These are phyloP conservation scores for Cucumis hystrix DNA, from an alignment of 306 rosid species.

Conservation along the genomic window DNA sequence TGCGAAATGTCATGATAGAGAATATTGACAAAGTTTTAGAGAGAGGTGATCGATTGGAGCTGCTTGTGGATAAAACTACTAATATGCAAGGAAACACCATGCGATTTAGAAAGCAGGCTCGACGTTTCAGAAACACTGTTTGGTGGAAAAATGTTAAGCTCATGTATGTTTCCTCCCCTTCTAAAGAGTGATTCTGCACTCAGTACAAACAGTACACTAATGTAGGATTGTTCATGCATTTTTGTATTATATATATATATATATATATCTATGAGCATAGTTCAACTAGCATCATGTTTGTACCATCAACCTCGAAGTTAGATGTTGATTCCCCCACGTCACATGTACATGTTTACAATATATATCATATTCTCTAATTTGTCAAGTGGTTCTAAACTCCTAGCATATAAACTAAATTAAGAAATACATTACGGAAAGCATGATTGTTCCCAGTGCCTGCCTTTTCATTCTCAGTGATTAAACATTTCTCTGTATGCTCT, in stretches of 20 bases:
- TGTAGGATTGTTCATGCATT: not conserved
- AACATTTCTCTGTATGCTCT: not conserved
- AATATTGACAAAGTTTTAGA: conserved; percentile 94
- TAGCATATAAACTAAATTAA: not conserved
- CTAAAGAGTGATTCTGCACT: not conserved
- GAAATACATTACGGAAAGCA: not conserved
- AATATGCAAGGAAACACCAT: conserved; percentile 94
- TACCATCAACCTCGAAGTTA: too few relatives aligned
- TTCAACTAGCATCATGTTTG: too few relatives aligned
- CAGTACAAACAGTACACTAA: not conserved
- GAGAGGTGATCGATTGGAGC: conserved; percentile 89
- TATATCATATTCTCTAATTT: too few relatives aligned
- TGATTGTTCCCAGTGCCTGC: not conserved
- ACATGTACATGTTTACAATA: not conserved
- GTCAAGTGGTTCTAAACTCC: not conserved
- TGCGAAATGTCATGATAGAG: conserved; percentile 88
- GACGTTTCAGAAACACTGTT: conserved; percentile 75
- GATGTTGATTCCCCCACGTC: too few relatives aligned
- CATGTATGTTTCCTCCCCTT: conserved; percentile 36
- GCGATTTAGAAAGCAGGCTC: conserved; percentile 94
- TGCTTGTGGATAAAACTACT: conserved; percentile 86
- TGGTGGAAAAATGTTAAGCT: conserved; percentile 99
- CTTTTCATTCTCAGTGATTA: not conserved
- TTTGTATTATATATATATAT: too few relatives aligned
- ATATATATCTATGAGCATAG: too few relatives aligned